Base-by-base conservation (phyloP, 139 green algal genomes). In the Tetratostichococcus sp. region DNA sequence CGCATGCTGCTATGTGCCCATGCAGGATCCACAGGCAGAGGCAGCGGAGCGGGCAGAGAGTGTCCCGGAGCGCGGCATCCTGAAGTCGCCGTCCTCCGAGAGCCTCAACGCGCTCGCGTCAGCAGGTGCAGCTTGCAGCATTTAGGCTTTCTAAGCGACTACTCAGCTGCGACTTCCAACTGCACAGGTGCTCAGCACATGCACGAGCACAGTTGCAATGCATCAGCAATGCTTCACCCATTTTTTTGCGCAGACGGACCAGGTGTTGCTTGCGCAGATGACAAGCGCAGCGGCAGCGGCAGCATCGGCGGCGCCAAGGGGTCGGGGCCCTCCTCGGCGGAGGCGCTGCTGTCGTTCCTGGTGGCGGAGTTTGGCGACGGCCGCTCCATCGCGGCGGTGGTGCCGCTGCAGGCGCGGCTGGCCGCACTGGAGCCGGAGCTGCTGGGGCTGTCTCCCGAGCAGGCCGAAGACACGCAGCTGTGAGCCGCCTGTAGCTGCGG, bases 401-500 rank as follows among this genome's bases (percentile, higher is more conserved):
- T 77, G 14, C 72, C 72, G 0, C 28, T 77, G 59, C 33, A 66
- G 30, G 59, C 70, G 26, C 72, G 59, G n/a, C 72, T 77, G 35
- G 39, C 72, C 16, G 62, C 62, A 1, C 30, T 71, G 33, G 72
- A 77, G 59, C 72, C 72, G 4, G 72, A 77, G 62, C 72, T 77
- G 72, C 72, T 77, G 59, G n/a, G 58, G 26, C 70, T 77, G 62
- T 67, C 34, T 0, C 72, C 72, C 16, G 72, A 77, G 62, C 62
- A 77, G n/a, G 72, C 72, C 0, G 72, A 77, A 32, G 72, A 39
- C 25, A 77, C 72, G 22, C 72, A 77, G 62, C 62, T 77, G 72
- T 77, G 62, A 35, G 62, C 25, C 3, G 1, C n/a, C n/a, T 31
- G n/a, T 3, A 26, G 21, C 2, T 26, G 30, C 23, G 17, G 39